A percentile compares a stretch with the other conserved stretches of the same genome.
These are phyloP conservation scores for Corchorus capsularis DNA, from an alignment of 345 rosid species.

Conservation along the genomic window DNA sequence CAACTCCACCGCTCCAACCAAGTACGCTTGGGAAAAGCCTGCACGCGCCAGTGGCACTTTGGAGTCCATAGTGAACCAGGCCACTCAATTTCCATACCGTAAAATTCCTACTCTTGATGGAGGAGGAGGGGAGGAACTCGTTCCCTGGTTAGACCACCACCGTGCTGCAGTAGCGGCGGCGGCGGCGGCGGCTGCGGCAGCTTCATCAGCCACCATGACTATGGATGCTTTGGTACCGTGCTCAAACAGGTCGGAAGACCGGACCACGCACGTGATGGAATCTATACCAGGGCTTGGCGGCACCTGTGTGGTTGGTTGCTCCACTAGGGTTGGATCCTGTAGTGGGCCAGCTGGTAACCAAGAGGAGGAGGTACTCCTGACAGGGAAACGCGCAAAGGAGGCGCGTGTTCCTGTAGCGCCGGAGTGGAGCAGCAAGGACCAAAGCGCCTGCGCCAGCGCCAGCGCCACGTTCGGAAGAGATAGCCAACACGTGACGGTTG, in stretches of 20 bases:
- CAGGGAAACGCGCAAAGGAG: slow-evolving; percentile 37
- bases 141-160: slow-evolving; percentile 55
- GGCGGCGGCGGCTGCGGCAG: not conserved
- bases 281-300: slow-evolving; percentile 20
- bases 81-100: slow-evolving; percentile 42
- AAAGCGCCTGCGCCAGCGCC: slow-evolving; percentile 41
- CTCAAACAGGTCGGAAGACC: slow-evolving; percentile 35
- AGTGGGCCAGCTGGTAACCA: slow-evolving; percentile 33
- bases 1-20: slow-evolving; percentile 29
- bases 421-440: slow-evolving; percentile 69
- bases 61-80: slow-evolving; percentile 91
- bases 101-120: slow-evolving; percentile 5
- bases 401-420: slow-evolving; percentile 43
- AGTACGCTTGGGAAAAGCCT: slow-evolving; percentile 58
- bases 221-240: slow-evolving; percentile 90
- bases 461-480: slow-evolving; percentile 60
- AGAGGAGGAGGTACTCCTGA: slow-evolving; percentile 19
- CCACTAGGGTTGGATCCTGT: slow-evolving; percentile 65
- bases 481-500: slow-evolving; percentile 49
- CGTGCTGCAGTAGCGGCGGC: slow-evolving; percentile 18
- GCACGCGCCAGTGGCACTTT: slow-evolving; percentile 70
- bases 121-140: slow-evolving; percentile 34
- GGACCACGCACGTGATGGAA: slow-evolving; percentile 25
- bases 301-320: slow-evolving; percentile 42
- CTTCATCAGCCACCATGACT: slow-evolving; percentile 33